Evolutionary conservation across 208 protist species (phyloP), one percentile per base, ranked within the genome.

Genomic region (Acanthamoeba royreba): DNA sequence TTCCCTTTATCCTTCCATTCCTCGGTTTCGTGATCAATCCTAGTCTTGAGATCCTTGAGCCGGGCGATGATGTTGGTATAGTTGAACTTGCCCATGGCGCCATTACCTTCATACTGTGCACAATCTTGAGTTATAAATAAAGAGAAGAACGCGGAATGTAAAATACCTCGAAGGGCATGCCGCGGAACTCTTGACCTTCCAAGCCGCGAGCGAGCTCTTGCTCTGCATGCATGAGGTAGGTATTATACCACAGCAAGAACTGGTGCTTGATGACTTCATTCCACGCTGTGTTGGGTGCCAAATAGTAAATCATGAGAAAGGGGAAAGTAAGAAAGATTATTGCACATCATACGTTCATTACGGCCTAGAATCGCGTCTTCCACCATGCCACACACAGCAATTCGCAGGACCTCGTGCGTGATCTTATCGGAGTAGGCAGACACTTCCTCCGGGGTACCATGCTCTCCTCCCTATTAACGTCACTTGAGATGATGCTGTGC

Each of bases 391-490:
- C 91, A 93, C 15, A 93, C 91, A 40, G 77, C 77, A 77, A 93
- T 15, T 81, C 91, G 52, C 77, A 93, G 7, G 9, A 88, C 77
- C 63, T 93, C 91, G 33, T 93, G 91, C 19, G 77, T 93, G 38
- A 93, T 93, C 91, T 93, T 93, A 42, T 93, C 91, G 3, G 77
- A 89, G 91, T 93, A 93, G n/a, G 69, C 91, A 13, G 19, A 38
- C n/a, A 93, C 40, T n/a, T 93, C 49, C n/a, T 81, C 63, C 2
- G 31, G 69, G 40, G 22, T 52, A 69, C 33, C 77, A 8, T 53
- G 61, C 28, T 52, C 46, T 52, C 63, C 55, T 19, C 53, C 83
- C 83, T 88, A 40, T n/a, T n/a, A n/a, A n/a, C 17, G 38, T 22
- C 66, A 79, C 66, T 42, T 79, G 38, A 47, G 40, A 35, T 17